A percentile compares a stretch with the other conserved stretches of the same genome.
phyloP scores from a whole-genome alignment of 495 filamentous ascomycete genomes.

The Daldinia childiae region DNA sequence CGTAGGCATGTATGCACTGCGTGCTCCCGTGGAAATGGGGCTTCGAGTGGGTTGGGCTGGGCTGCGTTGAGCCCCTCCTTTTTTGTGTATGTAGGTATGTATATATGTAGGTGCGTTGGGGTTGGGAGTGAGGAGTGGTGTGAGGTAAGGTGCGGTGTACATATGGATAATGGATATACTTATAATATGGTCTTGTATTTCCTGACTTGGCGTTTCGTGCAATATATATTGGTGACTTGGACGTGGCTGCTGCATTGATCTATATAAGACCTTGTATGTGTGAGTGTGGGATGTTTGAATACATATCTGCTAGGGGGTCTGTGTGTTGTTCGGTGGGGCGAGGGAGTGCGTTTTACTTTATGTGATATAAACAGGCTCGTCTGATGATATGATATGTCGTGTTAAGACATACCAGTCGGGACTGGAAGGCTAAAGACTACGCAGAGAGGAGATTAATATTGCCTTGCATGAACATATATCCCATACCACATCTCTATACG shows the following conservation, averaged over 20 bases:
- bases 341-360: background rate
- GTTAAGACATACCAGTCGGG: background rate
- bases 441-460: no score
- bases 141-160: background rate
- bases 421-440: no score
- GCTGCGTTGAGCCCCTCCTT: background rate
- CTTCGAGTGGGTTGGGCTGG: background rate
- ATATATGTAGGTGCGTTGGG: background rate
- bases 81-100: background rate
- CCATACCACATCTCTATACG: no score
- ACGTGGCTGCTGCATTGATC: background rate
- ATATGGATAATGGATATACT: no score
- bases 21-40: background rate
- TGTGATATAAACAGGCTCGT: background rate
- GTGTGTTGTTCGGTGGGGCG: conserved; percentile 1
- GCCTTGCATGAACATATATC: no score
- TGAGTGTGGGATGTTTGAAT: background rate
- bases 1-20: no score
- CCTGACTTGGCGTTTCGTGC: background rate
- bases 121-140: background rate
- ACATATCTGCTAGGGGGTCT: background rate
- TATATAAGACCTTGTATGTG: background rate
- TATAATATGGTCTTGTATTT: no score
- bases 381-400: background rate
- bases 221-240: background rate